Base-by-base conservation (phyloP, 2,329 filamentous ascomycete genomes). In the Nemania serpens region DNA sequence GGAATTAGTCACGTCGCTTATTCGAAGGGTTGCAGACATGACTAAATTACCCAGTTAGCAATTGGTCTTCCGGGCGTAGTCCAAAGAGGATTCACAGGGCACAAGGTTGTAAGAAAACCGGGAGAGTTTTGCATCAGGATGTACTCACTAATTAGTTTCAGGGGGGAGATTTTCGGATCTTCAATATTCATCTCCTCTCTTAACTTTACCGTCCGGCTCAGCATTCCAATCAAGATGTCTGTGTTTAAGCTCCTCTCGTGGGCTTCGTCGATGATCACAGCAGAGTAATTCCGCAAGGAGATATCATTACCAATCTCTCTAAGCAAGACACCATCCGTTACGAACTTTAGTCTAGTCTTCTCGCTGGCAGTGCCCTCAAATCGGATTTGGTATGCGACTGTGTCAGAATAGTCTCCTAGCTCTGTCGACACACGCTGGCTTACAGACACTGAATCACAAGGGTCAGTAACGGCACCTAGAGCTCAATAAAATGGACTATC, bases 221-320 rank as follows among this genome's bases (percentile, higher is more conserved):
- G 86, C 87, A 99, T 96, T 52, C 95, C 95, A 67, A 99, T 93
- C n/a, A 99, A 79, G 42, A 99, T 96, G 74, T 99, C 96, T 0
- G 96, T 99, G 72, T 99, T 98, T 70, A 97, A 91, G 70, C 93
- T 98, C 69, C 96, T 87, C 75, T 99, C 95, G 78, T 99, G 95
- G 1, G 95, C 95, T 76, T 99, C 95, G 70, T 99, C 95, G 62
- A 99, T 94, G 50, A 99, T 86, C 54, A 99, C 91, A 13, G 90
- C 91, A 0, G 94, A 97, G 75, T 99, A 99, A 69, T 96, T 96
- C 51, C 84, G 86, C 46, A 99, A 78, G 0, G 91, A 84, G 71
- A 98, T 92, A 73, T 99, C 95, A 66, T 95, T 88, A 0, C 91
- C 88, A 55, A 97, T 89, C 75, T 99, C 95, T 58, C 95, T 88